These are phyloP conservation scores for Cryptococcus sp. DNA, from an alignment of 1,284 basidiomycete genomes.

Conservation along the genomic window DNA sequence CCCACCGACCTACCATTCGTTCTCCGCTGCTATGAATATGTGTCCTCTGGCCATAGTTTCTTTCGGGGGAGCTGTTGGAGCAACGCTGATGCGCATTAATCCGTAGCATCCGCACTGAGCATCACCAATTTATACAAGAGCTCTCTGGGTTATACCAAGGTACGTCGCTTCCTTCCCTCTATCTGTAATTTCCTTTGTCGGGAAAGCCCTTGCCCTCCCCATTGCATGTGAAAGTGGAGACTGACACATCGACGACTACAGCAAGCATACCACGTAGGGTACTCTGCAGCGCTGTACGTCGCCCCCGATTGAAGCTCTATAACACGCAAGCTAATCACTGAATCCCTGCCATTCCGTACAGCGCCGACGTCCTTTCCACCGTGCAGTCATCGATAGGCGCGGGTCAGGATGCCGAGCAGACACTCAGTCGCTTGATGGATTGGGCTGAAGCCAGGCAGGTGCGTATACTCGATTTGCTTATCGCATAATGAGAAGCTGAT, in stretches of 20 bases:
- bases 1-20: no score
- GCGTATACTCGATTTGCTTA: constrained; percentile 6
- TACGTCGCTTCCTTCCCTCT: constrained; percentile 21
- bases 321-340: not conserved
- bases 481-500: not conserved
- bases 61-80: not conserved
- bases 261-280: constrained; percentile 55
- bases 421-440: constrained; percentile 53
- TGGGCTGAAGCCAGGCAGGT: constrained; percentile 55
- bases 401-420: constrained; percentile 46
- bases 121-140: constrained; percentile 55
- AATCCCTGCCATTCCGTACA: constrained; percentile 14
- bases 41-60: no score
- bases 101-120: constrained; percentile 51
- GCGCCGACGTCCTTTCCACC: constrained; percentile 48
- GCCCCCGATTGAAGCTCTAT: not conserved
- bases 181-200: not conserved
- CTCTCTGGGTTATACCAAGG: constrained; percentile 52
- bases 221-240: not conserved
- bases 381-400: constrained; percentile 47
- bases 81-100: not conserved
- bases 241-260: constrained; percentile 14
- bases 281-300: constrained; percentile 51
- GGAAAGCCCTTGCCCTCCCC: not conserved
- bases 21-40: no score